phyloP scores from a whole-genome alignment of 495 filamentous ascomycete species.

The Geopyxis carbonaria region DNA sequence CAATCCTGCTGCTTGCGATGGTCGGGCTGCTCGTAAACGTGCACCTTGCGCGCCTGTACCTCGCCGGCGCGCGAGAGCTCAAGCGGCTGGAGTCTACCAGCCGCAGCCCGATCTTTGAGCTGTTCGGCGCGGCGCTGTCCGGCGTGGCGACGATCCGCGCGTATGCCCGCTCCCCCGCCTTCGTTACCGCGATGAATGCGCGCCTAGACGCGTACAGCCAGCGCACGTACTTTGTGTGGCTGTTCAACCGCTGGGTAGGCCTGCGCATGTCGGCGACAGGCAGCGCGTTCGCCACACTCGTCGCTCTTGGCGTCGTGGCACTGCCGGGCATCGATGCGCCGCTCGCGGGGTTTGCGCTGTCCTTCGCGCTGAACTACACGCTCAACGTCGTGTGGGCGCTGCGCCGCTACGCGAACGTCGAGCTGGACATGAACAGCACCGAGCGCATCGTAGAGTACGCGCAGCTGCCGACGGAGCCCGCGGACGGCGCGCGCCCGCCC shows the following conservation, averaged over 20 bases:
- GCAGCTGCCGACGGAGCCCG: slow-evolving; percentile 48
- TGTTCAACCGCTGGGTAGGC: slow-evolving; percentile 59
- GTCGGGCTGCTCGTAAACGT: slow-evolving; percentile 39
- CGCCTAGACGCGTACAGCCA: slow-evolving; percentile 48
- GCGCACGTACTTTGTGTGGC: slow-evolving; percentile 48
- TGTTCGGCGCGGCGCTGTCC: slow-evolving; percentile 50
- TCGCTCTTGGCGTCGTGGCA: slow-evolving; percentile 47
- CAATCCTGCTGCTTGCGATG: slow-evolving; percentile 40
- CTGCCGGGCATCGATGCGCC: slow-evolving; percentile 50
- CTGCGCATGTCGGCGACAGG: slow-evolving; percentile 55
- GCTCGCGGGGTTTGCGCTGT: slow-evolving; percentile 62
- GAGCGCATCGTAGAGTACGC: slow-evolving; percentile 74
- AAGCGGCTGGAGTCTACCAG: slow-evolving; percentile 59
- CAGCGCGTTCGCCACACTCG: slow-evolving; percentile 47
- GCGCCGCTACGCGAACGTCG: slow-evolving; percentile 44
- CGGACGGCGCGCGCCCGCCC: slow-evolving; percentile 43
- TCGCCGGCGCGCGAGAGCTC: slow-evolving; percentile 53
- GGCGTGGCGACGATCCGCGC: slow-evolving; percentile 63
- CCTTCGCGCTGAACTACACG: slow-evolving; percentile 40
- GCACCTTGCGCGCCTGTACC: slow-evolving; percentile 41
- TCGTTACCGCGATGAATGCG: slow-evolving; percentile 46
- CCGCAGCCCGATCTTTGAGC: slow-evolving; percentile 63
- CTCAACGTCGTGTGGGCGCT: slow-evolving; percentile 40
- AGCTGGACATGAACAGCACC: slow-evolving; percentile 70
- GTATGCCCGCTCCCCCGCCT: slow-evolving; percentile 46